Base-by-base conservation (phyloP, 2,329 filamentous ascomycete genomes). In the Diaporthe sp. region DNA sequence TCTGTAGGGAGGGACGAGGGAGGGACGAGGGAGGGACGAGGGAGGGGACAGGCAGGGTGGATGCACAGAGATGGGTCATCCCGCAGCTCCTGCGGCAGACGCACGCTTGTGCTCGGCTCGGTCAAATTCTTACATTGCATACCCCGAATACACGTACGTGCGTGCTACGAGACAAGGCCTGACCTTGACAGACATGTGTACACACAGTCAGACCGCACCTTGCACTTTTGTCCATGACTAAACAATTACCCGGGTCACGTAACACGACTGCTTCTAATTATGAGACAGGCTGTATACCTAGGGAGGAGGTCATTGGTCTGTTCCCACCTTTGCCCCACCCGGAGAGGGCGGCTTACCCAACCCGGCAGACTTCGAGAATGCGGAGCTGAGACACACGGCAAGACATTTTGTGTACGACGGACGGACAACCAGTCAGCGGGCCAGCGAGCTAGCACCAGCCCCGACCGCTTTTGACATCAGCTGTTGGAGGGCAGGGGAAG, bases 281-380 rank as follows among this genome's bases (percentile, higher is more conserved):
- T 37, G 63, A 66, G 63, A 30, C 58, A 27, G 25, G 37, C 44
- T 50, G 22, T 12, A n/a, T n/a, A n/a, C n/a, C n/a, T 35, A 35
- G 12, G 37, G 37, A 9, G 55, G 30, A n/a, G n/a, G 22, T 27
- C 25, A 10, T 63, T 65, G 39, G 25, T 9, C 42, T 9, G 27
- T 47, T 47, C 19, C 59, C 39, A 7, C 42, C 30, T 3, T 15
- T n/a, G 42, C 61, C 42, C 42, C 39, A 35, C 42, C 42, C n/a
- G 56, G 25, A 30, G 37, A 17, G 17, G 17, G 44, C 63, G 44
- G 63, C 44, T 66, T 37, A 27, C 63, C 63, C 63, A 66, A 66
- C 63, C 63, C 27, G 63, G 63, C 63, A 66, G 63, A 51, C 63
- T 66, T 66, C 63, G 63, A 66, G 63, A 66, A 66, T 37, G 44